Conservation (phyloP, 768 basidiomycete species). For the Mycena filopes region DNA sequence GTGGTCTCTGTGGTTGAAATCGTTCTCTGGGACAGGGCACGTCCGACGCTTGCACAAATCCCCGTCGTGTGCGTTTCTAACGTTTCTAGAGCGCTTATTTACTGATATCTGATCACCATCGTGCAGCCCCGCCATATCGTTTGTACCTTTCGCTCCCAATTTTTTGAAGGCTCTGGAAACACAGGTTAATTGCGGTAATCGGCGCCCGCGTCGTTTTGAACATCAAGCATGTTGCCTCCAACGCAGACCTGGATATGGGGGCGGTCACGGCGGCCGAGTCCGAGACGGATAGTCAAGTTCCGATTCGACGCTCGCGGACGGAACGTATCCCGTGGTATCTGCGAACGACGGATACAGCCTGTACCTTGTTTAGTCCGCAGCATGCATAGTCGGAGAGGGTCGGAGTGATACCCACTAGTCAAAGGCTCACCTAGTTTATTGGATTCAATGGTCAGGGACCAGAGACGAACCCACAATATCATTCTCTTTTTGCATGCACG, state of each 20-base stretch:
- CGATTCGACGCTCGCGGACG: not conserved
- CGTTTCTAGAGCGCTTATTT: not conserved
- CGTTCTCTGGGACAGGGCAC: conserved; percentile 14
- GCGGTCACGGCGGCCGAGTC: not conserved
- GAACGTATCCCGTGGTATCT: conserved; percentile 13
- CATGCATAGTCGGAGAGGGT: no score
- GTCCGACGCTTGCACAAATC: conserved; percentile 19
- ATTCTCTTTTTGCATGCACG: no score
- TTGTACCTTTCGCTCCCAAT: not conserved
- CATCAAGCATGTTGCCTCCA: not conserved
- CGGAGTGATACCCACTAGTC: no score
- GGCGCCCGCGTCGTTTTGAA: conserved; percentile 15
- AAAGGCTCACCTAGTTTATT: no score
- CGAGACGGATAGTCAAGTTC: not conserved
- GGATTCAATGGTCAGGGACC: no score
- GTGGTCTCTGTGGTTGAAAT: conserved; percentile 13
- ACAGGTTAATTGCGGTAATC: conserved; percentile 21
- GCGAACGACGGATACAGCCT: conserved; percentile 1
- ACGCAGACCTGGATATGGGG: not conserved
- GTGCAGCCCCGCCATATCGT: conserved; percentile 17
- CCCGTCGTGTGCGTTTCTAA: conserved; percentile 3
- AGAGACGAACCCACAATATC: no score
- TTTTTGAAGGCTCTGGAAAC: not conserved
- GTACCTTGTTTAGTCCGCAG: no score
- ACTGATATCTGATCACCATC: not conserved